A percentile compares a stretch with the other conserved stretches of the same genome.
Evolutionary conservation across 208 protist genomes (phyloP).

Genomic region (Kentomonas sorsogonicus): DNA sequence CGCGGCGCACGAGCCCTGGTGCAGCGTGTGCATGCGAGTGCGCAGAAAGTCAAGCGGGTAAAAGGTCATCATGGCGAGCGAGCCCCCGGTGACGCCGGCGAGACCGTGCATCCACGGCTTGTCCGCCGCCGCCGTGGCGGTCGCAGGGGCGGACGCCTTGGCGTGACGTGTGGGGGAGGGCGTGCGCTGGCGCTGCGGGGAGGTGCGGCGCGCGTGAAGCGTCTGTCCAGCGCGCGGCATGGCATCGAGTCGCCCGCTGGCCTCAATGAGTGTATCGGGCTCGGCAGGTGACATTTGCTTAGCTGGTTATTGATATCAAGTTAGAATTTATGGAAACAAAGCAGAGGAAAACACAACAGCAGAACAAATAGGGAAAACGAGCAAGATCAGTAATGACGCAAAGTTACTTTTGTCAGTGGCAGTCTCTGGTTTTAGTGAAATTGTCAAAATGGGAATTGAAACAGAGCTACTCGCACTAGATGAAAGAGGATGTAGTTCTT

Average conservation of each 20-base stretch:
- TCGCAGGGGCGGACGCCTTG: background rate
- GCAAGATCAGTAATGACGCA: no score
- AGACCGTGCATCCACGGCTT: conserved; percentile 68
- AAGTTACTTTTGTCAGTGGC: no score
- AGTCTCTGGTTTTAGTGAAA: no score
- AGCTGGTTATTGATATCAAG: no score
- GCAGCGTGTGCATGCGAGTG: conserved; percentile 74
- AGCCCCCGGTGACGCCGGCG: conserved; percentile 62
- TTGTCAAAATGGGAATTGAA: background rate
- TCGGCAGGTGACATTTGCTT: no score
- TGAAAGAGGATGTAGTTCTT: background rate
- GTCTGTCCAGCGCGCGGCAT: no score
- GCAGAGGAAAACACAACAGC: no score
- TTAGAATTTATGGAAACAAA: no score
- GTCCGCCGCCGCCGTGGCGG: conserved; percentile 13
- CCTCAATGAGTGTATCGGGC: no score
- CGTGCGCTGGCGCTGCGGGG: background rate
- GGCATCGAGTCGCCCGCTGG: no score
- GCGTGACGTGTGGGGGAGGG: background rate
- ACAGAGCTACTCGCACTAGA: background rate
- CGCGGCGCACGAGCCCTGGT: conserved; percentile 33
- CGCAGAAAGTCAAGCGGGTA: conserved; percentile 84
- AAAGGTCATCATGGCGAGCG: conserved; percentile 63
- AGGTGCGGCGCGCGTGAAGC: no score
- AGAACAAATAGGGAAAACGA: no score